Evolutionary conservation across 768 basidiomycete genomes (phyloP), one percentile per base, ranked within the genome.

Genomic region (Rossbeevera mucosa): DNA sequence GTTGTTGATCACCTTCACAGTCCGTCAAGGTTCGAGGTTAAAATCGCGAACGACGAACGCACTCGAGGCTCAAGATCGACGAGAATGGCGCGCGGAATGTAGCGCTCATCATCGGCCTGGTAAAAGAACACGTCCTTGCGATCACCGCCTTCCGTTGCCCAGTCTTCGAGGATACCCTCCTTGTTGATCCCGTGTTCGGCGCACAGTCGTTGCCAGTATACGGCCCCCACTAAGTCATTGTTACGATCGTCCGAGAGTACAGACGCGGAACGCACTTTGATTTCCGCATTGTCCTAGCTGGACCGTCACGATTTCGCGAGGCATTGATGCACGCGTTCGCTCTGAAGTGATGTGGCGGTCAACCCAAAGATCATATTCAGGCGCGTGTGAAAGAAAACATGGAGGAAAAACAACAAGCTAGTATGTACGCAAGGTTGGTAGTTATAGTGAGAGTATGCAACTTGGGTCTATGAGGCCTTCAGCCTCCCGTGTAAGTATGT

Each of bases 71-170:
- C 96, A 24, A 96, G 80, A 71, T 99, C 96, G 54, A 98, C 85
- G 33, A 99, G 79, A 55, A 99, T 95, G 5, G 96, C 92, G 48
- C 96, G 82, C 2, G 96, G 96, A 54, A 99, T 94, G 70, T 98
- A 99, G 63, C 96, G 94, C 68, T 98, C 96, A 64, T 99, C 96
- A 68, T 99, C 96, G n/a, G 96, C 96, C 70, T 98, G 95, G 68
- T 99, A 98, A 75, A 99, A 99, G 74, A 99, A 99, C 24, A 96
- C 95, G 72, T 99, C 96, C 66, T 98, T 99, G 61, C 96, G 79
- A 72, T 99, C 96, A 8, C 91, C 91, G 18, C 90, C 91, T 61
- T 94, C 93, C 1, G 87, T 90, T 6, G 94, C 94, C 90, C 92
- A 95, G 56, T 98, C 94, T 69, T 98, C 94, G 44, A 98, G 83